Base-by-base conservation (phyloP, 2,329 filamentous ascomycete species). In the Aureobasidium uvarum region DNA sequence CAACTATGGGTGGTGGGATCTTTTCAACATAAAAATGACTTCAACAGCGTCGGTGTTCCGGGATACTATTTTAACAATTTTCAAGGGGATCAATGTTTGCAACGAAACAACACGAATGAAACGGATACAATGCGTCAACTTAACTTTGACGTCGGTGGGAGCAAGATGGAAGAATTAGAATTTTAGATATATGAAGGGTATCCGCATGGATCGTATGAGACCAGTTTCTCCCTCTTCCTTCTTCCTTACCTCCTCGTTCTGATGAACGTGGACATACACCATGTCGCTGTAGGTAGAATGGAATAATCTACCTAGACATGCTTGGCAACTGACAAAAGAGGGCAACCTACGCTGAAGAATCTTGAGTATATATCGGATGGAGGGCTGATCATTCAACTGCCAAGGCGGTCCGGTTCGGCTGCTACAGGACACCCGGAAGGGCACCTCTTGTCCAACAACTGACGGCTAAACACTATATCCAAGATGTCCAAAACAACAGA, bases 21-120 rank as follows among this genome's bases (percentile, higher is more conserved):
- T 54, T 45, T 54, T 65, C 62, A 64, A 64, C 62, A 64, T 55
- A n/a, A 36, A 55, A 48, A 51, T 65, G 43, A 65, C 63, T 65
- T 65, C 62, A 65, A 65, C 52, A 65, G 63, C 63, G 63, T 59
- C 45, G 63, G 63, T 65, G 63, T 65, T 65, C 63, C 63, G 63
- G 63, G 43, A 51, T 31, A 38, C n/a, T 55, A 36, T 33, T 59
- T 43, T 65, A 51, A 43, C 45, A 59, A 65, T 31, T 46, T 39
- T 43, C 31, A 51, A 18, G n/a, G 46, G 38, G 39, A 63, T 23
- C 11, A 43, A 63, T 63, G 59, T 38, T 39, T 62, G 41, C 56
- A n/a, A 62, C n/a, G 59, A 62, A 33, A 41, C 18, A 60, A 46
- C 25, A 46, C 38, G 58, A 62, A 50, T 25, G 43, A 62, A 28